Conservation (phyloP, 139 green algal species). For the Astrephomene gubernaculifera region DNA sequence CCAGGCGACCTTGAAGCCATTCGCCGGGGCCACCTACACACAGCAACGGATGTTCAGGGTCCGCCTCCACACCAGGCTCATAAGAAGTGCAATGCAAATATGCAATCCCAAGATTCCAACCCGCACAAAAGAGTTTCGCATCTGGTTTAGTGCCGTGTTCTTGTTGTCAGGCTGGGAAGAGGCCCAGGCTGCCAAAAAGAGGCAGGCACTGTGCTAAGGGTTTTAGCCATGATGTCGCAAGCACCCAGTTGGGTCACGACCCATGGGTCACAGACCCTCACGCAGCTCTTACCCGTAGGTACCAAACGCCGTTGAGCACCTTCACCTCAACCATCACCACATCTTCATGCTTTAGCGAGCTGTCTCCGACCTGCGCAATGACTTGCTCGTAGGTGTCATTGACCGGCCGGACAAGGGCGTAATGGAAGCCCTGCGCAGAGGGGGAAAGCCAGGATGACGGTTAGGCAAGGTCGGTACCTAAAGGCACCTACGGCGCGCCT, state of each 20-base stretch:
- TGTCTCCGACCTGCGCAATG: conserved; percentile 8
- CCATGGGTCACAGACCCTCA: neutral
- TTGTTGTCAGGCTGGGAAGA: too few species aligned
- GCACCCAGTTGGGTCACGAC: neutral
- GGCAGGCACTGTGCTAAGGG: neutral
- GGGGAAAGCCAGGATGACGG: neutral
- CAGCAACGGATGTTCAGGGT: neutral
- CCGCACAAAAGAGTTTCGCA: too few species aligned
- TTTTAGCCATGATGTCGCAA: neutral
- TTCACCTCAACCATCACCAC: conserved; percentile 17
- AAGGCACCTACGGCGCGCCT: too few species aligned
- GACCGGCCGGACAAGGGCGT: conserved; percentile 18
- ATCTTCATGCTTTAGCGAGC: neutral
- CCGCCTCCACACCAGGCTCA: neutral
- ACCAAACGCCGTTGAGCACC: conserved; percentile 15
- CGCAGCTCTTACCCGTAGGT: conserved; percentile 14
- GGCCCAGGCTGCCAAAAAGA: too few species aligned
- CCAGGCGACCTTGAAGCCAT: conserved; percentile 28
- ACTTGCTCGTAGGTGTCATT: conserved; percentile 24
- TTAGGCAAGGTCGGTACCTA: too few species aligned
- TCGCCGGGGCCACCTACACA: conserved; percentile 7
- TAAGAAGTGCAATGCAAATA: too few species aligned
- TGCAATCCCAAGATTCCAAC: too few species aligned
- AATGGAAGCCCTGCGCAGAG: conserved; percentile 16
- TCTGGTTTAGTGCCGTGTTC: too few species aligned